phyloP scores from a whole-genome alignment of 164 flowering plant genomes.

The Stephania cephalantha region DNA sequence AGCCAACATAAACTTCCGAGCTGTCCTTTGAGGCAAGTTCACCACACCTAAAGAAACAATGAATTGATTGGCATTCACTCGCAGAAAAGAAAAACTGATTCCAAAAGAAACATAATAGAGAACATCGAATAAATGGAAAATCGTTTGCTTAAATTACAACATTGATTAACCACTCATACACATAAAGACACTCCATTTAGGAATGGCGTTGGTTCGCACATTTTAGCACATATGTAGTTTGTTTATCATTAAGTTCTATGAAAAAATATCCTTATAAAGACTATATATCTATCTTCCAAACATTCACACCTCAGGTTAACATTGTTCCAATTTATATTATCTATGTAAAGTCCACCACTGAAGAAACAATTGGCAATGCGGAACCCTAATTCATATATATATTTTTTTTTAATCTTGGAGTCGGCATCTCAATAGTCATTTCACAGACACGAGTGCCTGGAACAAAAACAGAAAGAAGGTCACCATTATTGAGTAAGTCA shows the following conservation, averaged over 20 bases:
- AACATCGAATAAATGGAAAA: not conserved
- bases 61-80: not conserved
- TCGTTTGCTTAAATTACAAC: not conserved
- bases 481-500: no score
- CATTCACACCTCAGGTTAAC: not conserved
- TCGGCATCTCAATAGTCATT: no score
- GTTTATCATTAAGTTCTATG: no score
- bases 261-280: no score
- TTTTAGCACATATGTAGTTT: not conserved
- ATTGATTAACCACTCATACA: not conserved
- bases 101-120: not conserved
- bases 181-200: not conserved
- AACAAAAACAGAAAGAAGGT: no score
- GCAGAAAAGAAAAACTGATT: not conserved
- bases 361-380: no score
- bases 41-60: constrained; percentile 25
- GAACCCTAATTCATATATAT: no score
- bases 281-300: not conserved
- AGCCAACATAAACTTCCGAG: constrained; percentile 43
- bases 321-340: not conserved
- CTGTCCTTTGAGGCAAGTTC: constrained; percentile 22
- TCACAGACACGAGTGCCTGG: no score
- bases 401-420: no score
- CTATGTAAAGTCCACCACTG: no score
- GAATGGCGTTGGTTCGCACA: not conserved